A percentile compares a stretch with the other conserved stretches of the same genome.
phyloP scores from a whole-genome alignment of 345 rosid genomes.

The Bretschneidera sinensis region DNA sequence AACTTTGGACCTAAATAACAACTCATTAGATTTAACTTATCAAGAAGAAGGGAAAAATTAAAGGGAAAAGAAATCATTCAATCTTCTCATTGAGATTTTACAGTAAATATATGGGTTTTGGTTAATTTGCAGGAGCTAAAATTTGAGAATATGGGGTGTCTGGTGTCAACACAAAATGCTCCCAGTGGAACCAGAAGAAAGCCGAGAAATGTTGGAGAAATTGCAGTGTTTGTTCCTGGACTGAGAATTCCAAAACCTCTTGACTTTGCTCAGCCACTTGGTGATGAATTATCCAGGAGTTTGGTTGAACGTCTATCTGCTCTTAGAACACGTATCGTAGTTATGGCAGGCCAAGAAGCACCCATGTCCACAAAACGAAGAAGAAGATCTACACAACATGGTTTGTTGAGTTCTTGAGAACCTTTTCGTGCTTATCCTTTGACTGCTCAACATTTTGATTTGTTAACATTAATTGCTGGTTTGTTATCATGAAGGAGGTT shows the following conservation, averaged over 20 bases:
- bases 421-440: not conserved
- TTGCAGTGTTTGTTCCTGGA: conserved; percentile 59
- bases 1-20: conserved; percentile 1
- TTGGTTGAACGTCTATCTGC: conserved; percentile 55
- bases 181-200: conserved; percentile 41
- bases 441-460: no score
- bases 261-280: conserved; percentile 45
- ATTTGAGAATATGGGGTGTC: conserved; percentile 52
- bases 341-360: conserved; percentile 69
- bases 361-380: conserved; percentile 52
- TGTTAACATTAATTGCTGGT: not conserved
- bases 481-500: conserved; percentile 47
- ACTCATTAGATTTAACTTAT: no score
- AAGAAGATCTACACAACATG: conserved; percentile 64
- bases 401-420: conserved; percentile 34
- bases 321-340: conserved; percentile 56
- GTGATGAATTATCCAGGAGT: conserved; percentile 40
- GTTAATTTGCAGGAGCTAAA: conserved; percentile 1
- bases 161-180: conserved; percentile 45
- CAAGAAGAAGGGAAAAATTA: no score
- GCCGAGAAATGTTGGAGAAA: conserved; percentile 50
- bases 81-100: no score
- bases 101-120: no score
- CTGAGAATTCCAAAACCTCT: conserved; percentile 61
- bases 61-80: no score